Conservation (phyloP, 306 rosid species). For the Trifolium subterraneum region DNA sequence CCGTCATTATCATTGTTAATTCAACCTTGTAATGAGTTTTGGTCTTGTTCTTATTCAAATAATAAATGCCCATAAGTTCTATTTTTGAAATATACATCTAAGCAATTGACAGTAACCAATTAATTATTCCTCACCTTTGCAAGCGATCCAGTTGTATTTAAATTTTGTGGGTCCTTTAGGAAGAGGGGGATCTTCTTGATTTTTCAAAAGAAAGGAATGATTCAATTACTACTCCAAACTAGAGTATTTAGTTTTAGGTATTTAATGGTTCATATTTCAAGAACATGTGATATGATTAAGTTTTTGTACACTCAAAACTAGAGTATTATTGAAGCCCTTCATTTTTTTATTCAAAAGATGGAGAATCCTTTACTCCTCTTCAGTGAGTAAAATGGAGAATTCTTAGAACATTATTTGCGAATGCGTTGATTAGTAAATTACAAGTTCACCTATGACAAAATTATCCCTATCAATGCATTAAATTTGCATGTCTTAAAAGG, state of each 20-base stretch:
- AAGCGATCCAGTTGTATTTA: slow-evolving; percentile 10
- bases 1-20: slow-evolving; percentile 39
- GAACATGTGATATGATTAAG: background rate
- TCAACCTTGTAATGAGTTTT: slow-evolving; percentile 35
- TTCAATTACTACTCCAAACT: background rate
- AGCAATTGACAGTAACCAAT: slow-evolving; percentile 34
- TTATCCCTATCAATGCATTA: background rate
- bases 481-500: background rate
- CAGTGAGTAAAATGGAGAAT: background rate
- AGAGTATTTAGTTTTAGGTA: background rate
- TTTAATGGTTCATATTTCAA: background rate
- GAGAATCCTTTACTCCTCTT: background rate
- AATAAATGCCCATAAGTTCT: slow-evolving; percentile 45
- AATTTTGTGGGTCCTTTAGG: background rate
- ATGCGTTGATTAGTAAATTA: background rate
- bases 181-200: background rate
- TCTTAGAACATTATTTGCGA: background rate
- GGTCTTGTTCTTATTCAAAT: slow-evolving; percentile 48
- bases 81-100: slow-evolving; percentile 48
- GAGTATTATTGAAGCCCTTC: background rate
- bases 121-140: slow-evolving; percentile 12
- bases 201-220: background rate
- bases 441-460: background rate
- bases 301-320: background rate
- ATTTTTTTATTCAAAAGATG: background rate